A percentile compares a stretch with the other conserved stretches of the same genome.
Conservation (phyloP, 371 early-diverging fungal species). For the Mortierella sp. region DNA sequence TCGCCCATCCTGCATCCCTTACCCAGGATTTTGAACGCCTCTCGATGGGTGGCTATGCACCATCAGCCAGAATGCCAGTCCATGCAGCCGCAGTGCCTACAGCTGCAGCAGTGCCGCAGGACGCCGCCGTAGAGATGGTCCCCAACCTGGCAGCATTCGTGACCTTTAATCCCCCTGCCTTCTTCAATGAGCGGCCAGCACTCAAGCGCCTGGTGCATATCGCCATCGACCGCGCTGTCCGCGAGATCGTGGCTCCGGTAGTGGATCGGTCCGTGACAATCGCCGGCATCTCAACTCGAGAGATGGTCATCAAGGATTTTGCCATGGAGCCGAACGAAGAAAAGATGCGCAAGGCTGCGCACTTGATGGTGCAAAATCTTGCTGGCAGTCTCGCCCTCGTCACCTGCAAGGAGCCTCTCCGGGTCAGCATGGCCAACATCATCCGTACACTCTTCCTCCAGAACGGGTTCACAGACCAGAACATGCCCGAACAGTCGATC, state of each 20-base stretch:
- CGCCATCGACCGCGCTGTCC: constrained; percentile 90
- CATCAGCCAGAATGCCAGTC: constrained; percentile 52
- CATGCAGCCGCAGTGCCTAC: constrained; percentile 29
- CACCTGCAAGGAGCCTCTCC: constrained; percentile 94
- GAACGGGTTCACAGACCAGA: constrained; percentile 84
- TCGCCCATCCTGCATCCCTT: constrained; percentile 47
- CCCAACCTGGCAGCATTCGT: constrained; percentile 77
- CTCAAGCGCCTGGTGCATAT: constrained; percentile 86
- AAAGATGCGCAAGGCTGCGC: constrained; percentile 92
- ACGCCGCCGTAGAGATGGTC: constrained; percentile 53
- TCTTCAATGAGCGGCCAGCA: constrained; percentile 83
- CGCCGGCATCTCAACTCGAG: constrained; percentile 90
- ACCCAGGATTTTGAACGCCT: constrained; percentile 56
- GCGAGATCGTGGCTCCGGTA: constrained; percentile 85
- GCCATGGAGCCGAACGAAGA: constrained; percentile 93
- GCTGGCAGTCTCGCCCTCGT: constrained; percentile 89
- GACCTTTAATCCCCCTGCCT: constrained; percentile 76
- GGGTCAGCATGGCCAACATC: constrained; percentile 84
- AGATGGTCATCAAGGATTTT: constrained; percentile 94
- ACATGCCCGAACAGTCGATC: constrained; percentile 84
- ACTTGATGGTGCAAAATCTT: constrained; percentile 91
- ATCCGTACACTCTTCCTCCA: constrained; percentile 82
- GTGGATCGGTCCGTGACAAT: constrained; percentile 94
- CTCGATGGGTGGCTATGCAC: constrained; percentile 52
- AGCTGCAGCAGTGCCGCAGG: constrained; percentile 23